phyloP scores from a whole-genome alignment of 2,329 filamentous ascomycete species.

The Pseudocercospora fuligena region DNA sequence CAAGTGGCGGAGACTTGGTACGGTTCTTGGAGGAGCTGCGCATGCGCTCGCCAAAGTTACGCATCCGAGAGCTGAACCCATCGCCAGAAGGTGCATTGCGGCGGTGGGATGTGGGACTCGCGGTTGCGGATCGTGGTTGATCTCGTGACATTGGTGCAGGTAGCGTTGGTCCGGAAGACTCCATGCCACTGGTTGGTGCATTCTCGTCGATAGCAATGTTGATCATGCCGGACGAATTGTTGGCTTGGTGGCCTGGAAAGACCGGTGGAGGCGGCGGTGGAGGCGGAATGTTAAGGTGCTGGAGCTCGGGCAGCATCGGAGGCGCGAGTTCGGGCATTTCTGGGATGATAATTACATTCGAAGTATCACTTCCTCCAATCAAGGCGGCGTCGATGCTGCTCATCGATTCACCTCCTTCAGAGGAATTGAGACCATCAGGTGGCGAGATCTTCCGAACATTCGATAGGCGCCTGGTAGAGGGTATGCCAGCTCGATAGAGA shows the following conservation, averaged over 20 bases:
- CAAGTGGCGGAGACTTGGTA: slow-evolving; percentile 52
- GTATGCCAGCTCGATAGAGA: slow-evolving; percentile 40
- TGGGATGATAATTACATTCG: slow-evolving; percentile 52
- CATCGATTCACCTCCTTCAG: slow-evolving; percentile 25
- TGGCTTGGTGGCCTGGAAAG: slow-evolving; percentile 32
- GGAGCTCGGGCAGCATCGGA: slow-evolving; percentile 60
- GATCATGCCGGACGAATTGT: slow-evolving; percentile 40
- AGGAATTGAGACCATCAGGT: slow-evolving; percentile 38
- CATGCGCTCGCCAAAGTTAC: slow-evolving; percentile 63
- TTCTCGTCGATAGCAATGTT: slow-evolving; percentile 54
- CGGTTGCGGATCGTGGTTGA: slow-evolving; percentile 30
- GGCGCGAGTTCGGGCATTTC: slow-evolving; percentile 33
- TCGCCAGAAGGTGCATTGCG: slow-evolving; percentile 61
- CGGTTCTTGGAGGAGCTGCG: slow-evolving; percentile 61
- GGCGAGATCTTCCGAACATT: slow-evolving; percentile 52
- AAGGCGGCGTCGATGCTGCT: slow-evolving; percentile 60
- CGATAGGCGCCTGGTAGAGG: slow-evolving; percentile 43
- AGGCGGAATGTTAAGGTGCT: slow-evolving; percentile 62
- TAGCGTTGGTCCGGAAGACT: slow-evolving; percentile 16
- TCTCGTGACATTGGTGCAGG: slow-evolving; percentile 36
- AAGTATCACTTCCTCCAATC: slow-evolving; percentile 41
- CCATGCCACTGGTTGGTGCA: slow-evolving; percentile 20
- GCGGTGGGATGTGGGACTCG: slow-evolving; percentile 37
- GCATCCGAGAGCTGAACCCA: slow-evolving; percentile 58
- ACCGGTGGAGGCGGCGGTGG: slow-evolving; percentile 46